Base-by-base conservation (phyloP, 805 yeast genomes). In the Kuraishia floccosa region DNA sequence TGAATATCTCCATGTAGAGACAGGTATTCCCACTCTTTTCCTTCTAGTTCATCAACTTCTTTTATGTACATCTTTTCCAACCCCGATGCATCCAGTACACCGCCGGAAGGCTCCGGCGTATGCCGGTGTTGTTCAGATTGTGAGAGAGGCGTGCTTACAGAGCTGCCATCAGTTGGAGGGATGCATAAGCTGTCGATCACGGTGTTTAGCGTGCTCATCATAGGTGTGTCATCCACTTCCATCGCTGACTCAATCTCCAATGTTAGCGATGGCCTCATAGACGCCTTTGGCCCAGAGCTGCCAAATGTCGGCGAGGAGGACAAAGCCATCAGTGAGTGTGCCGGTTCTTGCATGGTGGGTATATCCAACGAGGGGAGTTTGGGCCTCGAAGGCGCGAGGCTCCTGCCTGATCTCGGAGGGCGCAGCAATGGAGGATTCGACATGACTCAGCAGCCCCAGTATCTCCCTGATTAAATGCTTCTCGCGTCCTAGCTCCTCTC, bases 21-120 rank as follows among this genome's bases (percentile, higher is more conserved):
- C 2, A 76, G 58, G 3, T 52, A 42, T 39, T 72, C 68, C 96
- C 96, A 87, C 31, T 76, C 85, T 11, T 70, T 72, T 30, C 81
- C 85, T 17, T 76, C 77, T 28, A 84, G 50, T 23, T 72, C 71
- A 30, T 65, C 68, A 15, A 75, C 63, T 34, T 63, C 72, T 33
- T 39, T 32, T 13, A 29, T n/a, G 12, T 8, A 24, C 14, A 24
- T 9, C 15, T 24, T 11, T 6, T 24, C 26, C 6, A 24, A 24
- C 8, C 14, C 26, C 6, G 12, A 9, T 11, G 9, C 23, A 9
- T 9, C 11, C 11, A 11, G 10, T 11, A 21, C 9, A 9, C 11
- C 10, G 11, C 23, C 12, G 12, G 22, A 16, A 10, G 37, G 15
- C 11, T 18, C 11, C 4, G 25, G 21, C 4, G 4, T 13, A 6